These are phyloP conservation scores for Paxillus involutus DNA, from an alignment of 768 basidiomycete species.

Conservation along the genomic window DNA sequence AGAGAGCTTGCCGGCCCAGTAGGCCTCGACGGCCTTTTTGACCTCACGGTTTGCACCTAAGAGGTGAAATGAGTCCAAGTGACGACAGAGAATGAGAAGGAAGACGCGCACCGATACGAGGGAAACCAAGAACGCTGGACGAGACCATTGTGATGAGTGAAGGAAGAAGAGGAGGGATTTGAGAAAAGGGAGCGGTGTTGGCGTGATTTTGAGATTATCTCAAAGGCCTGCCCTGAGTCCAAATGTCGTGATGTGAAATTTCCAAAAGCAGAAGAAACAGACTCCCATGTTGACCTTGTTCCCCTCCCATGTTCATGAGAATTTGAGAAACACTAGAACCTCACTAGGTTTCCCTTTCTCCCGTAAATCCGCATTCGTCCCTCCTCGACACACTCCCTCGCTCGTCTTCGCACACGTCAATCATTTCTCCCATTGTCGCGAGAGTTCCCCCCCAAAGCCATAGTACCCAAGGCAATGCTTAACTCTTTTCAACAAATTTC, in stretches of 20 bases:
- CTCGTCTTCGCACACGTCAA: slow-evolving; percentile 5
- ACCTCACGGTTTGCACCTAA: slow-evolving; percentile 91
- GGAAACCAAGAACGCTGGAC: slow-evolving; percentile 90
- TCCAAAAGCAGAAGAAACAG: too few relatives aligned
- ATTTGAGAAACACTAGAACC: slow-evolving; percentile 3
- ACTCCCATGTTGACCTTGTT: neutral
- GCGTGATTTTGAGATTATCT: slow-evolving; percentile 29
- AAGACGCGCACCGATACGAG: slow-evolving; percentile 64
- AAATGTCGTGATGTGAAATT: too few relatives aligned
- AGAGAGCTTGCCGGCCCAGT: slow-evolving; percentile 92
- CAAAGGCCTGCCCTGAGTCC: slow-evolving; percentile 34
- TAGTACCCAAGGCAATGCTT: neutral
- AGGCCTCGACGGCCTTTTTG: slow-evolving; percentile 97
- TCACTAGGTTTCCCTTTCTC: neutral
- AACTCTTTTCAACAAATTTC: neutral
- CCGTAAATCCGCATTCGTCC: slow-evolving; percentile 2
- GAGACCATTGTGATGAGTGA: slow-evolving; percentile 54
- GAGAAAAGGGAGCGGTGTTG: neutral
- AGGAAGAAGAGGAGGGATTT: slow-evolving; percentile 12
- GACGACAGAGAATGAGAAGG: neutral
- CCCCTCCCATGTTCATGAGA: slow-evolving; percentile 18
- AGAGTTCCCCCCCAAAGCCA: neutral
- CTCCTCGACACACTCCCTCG: neutral
- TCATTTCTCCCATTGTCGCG: neutral
- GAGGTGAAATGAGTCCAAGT: slow-evolving; percentile 1